A percentile compares a stretch with the other conserved stretches of the same genome.
phyloP scores from a whole-genome alignment of 2,329 filamentous ascomycete species.

The Rhytidhysteron rufulum region DNA sequence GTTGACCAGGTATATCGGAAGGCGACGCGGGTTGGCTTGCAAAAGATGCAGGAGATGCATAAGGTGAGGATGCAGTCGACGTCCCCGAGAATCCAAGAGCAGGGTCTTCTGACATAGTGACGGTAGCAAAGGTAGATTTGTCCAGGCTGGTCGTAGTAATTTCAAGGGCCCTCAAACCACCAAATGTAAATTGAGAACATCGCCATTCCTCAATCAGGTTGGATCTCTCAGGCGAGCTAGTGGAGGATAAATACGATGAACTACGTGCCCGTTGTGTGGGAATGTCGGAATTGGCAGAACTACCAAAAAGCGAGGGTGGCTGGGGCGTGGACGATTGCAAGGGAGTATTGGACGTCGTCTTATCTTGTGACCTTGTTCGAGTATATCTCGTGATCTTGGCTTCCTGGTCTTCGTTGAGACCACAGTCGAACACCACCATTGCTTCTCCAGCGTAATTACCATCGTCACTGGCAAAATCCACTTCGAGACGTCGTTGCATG shows the following conservation, averaged over 20 bases:
- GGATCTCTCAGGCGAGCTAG: slow-evolving; percentile 34
- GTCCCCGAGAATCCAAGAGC: slow-evolving; percentile 57
- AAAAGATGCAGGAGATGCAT: slow-evolving; percentile 51
- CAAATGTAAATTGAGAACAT: slow-evolving; percentile 58
- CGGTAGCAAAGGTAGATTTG: slow-evolving; percentile 65
- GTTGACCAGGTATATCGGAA: slow-evolving; percentile 74
- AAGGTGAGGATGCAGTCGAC: slow-evolving; percentile 52
- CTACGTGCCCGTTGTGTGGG: slow-evolving; percentile 20
- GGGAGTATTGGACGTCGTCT: slow-evolving; percentile 15
- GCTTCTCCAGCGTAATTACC: slow-evolving; percentile 71
- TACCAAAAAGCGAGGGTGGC: slow-evolving; percentile 50
- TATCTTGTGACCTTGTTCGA: slow-evolving; percentile 46
- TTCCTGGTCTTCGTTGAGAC: slow-evolving; percentile 56
- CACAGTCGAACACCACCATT: slow-evolving; percentile 70
- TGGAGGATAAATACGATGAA: slow-evolving; percentile 31
- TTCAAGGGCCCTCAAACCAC: slow-evolving; percentile 54
- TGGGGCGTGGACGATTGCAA: slow-evolving; percentile 16
- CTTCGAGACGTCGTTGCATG: slow-evolving; percentile 79
- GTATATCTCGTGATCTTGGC: slow-evolving; percentile 56
- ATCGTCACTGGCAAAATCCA: slow-evolving; percentile 85
- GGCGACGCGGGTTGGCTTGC: slow-evolving; percentile 42
- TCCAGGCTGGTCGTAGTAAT: slow-evolving; percentile 73
- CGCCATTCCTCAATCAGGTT: slow-evolving; percentile 61
- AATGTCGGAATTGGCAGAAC: slow-evolving; percentile 33
- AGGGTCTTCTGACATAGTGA: slow-evolving; percentile 76